Evolutionary conservation across 257 asterid species (phyloP), one percentile per base, ranked within the genome.

Genomic region (Prunella vulgaris): DNA sequence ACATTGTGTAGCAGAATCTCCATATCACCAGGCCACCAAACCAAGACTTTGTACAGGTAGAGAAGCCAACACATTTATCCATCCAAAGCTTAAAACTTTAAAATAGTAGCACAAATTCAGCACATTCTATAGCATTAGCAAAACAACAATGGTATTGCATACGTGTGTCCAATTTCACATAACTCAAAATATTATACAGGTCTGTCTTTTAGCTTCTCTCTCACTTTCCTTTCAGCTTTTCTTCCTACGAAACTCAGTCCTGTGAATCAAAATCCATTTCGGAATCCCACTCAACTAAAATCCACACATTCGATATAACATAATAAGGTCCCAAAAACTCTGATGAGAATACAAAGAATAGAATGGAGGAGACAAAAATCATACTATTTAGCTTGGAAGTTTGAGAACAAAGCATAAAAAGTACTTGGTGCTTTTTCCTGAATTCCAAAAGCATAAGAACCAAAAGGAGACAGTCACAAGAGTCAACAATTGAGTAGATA

Each of bases 251-350:
- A 85, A 72, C 52, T 81, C 83, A 53, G 81, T 42, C 95, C 93
- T 88, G 59, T 74, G 85, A 77, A 87, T 20, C 96, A 95, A 85
- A 13, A 81, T 64, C 93, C 90, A 88, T 69, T 70, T 84, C 20
- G 95, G 95, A 30, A 88, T 80, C 28, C 83, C 86, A 53, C 82
- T 74, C 66, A 69, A 27, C 73, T 80, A 88, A 67, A 83, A 88
- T 22, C 40, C 65, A 35, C 83, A 6, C 95, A 91, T 87, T 35
- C 67, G 63, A 48, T 72, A 87, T 18, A 91, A 82, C 65, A 87
- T n/a, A 88, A 33, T 72, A 70, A 5, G 96, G 96, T 7, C 95
- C 95, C 51, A 77, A 65, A 12, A 85, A 53, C 87, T 90, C 70
- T 90, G 83, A 38, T 79, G 61, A 5, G 91, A 69, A 68, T 91